Evolutionary conservation across 2,329 filamentous ascomycete genomes (phyloP), one percentile per base, ranked within the genome.

Genomic region (Lachnellula hyalina): DNA sequence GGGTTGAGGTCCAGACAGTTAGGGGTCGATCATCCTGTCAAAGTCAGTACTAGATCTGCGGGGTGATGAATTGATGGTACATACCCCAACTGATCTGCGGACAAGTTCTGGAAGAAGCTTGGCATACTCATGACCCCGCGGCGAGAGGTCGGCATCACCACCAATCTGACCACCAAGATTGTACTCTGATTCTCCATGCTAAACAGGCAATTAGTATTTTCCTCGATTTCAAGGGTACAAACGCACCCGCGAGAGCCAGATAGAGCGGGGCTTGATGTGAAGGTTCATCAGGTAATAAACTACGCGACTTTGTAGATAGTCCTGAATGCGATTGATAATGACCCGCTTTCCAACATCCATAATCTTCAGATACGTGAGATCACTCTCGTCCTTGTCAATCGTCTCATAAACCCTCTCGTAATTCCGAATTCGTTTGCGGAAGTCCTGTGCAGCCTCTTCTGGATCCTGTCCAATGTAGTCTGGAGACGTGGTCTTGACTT

Each of bases 261-360:
- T 96, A 4, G 91, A 96, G 54, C 94, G 84, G 17, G 93, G 93
- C 61, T 93, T 93, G 71, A 99, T 99, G 74, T 99, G 94, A 40
- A 99, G 79, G 70, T 97, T 99, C 86, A 97, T 96, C 55, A 97
- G 83, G 71, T 96, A 99, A 74, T 99, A 99, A 46, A 99, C 93
- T 45, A 99, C 86, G 55, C 94, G 86, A 71, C 90, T 96, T 71
- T 96, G 94, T 28, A 99, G 79, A 69, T 99, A 99, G 73, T 99
- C 94, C 69, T 91, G 87, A 67, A 99, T 96, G 69, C 89, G 86
- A 75, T 97, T 99, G 81, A 99, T 97, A 68, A 97, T 94, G 69
- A 97, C 92, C 68, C 96, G 90, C 63, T 90, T 90, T 56, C 94
- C 92, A 12, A 97, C 90, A 68, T 99, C 87, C 79, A 97, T 95